These are phyloP conservation scores for Letharia lupina DNA, from an alignment of 495 filamentous ascomycete genomes.

Conservation along the genomic window DNA sequence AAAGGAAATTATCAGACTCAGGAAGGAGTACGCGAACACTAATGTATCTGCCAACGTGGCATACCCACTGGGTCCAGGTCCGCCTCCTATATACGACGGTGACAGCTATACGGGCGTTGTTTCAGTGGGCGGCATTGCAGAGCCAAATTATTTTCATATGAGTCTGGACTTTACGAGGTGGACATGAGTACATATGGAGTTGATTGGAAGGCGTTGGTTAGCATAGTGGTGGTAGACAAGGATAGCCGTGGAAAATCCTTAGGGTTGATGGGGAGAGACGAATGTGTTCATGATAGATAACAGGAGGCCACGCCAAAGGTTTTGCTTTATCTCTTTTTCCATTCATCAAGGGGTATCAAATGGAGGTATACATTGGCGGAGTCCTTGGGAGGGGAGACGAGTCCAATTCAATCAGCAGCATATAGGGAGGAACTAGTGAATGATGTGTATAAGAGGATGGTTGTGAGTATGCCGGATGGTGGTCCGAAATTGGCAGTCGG, in stretches of 20 bases:
- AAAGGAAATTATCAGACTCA: slow-evolving; percentile 71
- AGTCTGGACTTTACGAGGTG: slow-evolving; percentile 56
- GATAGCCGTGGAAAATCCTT: not conserved
- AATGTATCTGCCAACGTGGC: slow-evolving; percentile 25
- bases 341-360: not conserved
- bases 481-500: not conserved
- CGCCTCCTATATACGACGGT: slow-evolving; percentile 22
- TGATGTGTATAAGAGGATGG: not conserved
- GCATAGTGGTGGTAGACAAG: not conserved
- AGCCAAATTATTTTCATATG: slow-evolving; percentile 44
- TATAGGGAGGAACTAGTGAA: not conserved
- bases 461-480: not conserved
- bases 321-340: not conserved
- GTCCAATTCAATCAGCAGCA: not conserved
- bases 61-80: slow-evolving; percentile 17
- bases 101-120: slow-evolving; percentile 27
- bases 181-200: slow-evolving; percentile 26
- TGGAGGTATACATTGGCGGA: not conserved
- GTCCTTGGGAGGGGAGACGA: not conserved
- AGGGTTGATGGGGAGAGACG: too few species aligned
- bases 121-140: slow-evolving; percentile 43
- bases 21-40: slow-evolving; percentile 44
- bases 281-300: not conserved
- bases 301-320: slow-evolving; percentile 1
- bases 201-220: not conserved